A percentile compares a stretch with the other conserved stretches of the same genome.
Evolutionary conservation across 2,329 filamentous ascomycete species (phyloP).

Genomic region (Microsporum canis): DNA sequence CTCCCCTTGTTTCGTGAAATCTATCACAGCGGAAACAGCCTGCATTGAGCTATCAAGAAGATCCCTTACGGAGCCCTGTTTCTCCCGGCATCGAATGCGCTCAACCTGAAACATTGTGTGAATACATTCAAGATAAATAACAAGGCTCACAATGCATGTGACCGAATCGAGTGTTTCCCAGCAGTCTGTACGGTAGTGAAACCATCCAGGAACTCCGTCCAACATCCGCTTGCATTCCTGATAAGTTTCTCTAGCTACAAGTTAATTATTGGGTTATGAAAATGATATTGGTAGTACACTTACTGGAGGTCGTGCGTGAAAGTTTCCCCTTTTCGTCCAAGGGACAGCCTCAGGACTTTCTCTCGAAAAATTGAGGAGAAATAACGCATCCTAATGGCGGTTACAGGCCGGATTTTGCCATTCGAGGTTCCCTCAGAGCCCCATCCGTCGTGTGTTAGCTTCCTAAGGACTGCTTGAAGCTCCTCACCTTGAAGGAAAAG

Average conservation of each 20-base stretch:
- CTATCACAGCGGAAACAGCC: conserved; percentile 15
- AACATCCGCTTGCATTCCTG: conserved; percentile 15
- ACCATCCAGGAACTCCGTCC: conserved; percentile 14
- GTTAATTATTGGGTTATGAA: neutral
- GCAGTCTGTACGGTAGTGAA: conserved; percentile 15
- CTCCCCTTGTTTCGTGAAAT: conserved; percentile 15
- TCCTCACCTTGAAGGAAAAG: conserved; percentile 12
- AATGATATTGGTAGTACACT: neutral
- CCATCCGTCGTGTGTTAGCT: conserved; percentile 18
- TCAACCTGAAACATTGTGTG: conserved; percentile 17
- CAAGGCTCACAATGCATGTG: conserved; percentile 11
- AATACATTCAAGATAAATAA: conserved; percentile 17
- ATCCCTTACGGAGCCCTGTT: conserved; percentile 11
- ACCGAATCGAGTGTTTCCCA: conserved; percentile 10
- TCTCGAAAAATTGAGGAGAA: conserved; percentile 17
- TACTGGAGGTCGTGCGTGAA: conserved; percentile 10
- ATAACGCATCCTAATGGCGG: conserved; percentile 16
- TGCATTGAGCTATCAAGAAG: conserved; percentile 18
- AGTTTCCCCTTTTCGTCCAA: conserved; percentile 12
- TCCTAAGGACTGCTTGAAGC: conserved; percentile 11
- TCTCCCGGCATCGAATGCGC: conserved; percentile 17
- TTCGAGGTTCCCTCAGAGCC: conserved; percentile 8
- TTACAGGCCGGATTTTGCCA: conserved; percentile 13
- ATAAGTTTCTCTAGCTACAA: conserved; percentile 12
- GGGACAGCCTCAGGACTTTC: conserved; percentile 17